Evolutionary conservation across 192 early-diverging fungal genomes (phyloP), one percentile per base, ranked within the genome.

Genomic region (Entomortierella lignicola): DNA sequence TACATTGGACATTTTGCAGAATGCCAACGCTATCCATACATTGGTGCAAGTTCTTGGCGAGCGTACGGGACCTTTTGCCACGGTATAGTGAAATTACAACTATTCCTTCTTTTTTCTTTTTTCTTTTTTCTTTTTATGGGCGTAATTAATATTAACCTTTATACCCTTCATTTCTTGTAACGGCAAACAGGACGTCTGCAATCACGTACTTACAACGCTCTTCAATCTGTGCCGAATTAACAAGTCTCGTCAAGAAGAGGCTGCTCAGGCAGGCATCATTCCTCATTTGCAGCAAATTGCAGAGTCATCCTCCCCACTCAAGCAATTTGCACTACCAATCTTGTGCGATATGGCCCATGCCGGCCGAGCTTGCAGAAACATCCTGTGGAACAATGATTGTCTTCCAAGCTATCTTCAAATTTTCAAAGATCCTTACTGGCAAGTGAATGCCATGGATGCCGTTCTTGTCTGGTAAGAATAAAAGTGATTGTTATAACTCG

Each of bases 201-300:
- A 91, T 56, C 89, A 91, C 67, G 77, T 84, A 50, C 57, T 91
- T 12, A 88, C 85, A 30, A 84, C 85, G 25, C 66, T 91, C 12
- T 91, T 82, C 71, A 90, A 91, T 63, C 69, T 91, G 30, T 90
- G 87, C 71, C 81, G 87, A 26, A 80, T 91, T 26, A 85, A 86
- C 72, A 86, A 85, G 42, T 60, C 79, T 6, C 85, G 89, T 12
- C 89, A 89, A 68, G 82, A 86, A 41, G 74, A 74, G 34, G 89
- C 89, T 5, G 90, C 86, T 2, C 54, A 65, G 26, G 88, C 85
- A 4, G 89, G 89, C 17, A 66, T 86, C 20, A 82, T 91, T n/a
- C 89, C 89, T 39, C 77, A 85, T 64, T 69, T 91, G 26, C 83
- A 86, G 60, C 58, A 69, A 15, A 82, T 86, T 55, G 81, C 85